These are phyloP conservation scores for Omphalea diandra DNA, from an alignment of 441 rosid species.

Conservation along the genomic window DNA sequence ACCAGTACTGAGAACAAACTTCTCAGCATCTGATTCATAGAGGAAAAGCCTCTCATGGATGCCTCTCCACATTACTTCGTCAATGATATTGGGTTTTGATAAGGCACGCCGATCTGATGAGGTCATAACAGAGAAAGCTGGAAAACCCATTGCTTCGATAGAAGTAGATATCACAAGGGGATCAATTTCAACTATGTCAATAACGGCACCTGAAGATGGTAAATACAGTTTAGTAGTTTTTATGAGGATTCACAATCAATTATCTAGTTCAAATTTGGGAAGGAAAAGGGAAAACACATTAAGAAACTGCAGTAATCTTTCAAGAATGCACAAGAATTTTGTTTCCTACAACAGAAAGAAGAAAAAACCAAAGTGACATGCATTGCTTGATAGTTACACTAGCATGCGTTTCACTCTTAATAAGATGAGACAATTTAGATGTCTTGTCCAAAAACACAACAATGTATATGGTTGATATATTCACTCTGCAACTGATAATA, in stretches of 20 bases:
- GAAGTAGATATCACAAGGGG: conserved; percentile 80
- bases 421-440: not conserved
- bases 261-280: not conserved
- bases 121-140: conserved; percentile 59
- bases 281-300: not conserved
- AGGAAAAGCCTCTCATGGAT: conserved; percentile 82
- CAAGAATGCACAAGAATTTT: conserved; percentile 6
- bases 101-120: conserved; percentile 41
- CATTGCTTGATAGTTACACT: not conserved
- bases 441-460: not conserved
- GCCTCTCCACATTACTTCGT: conserved; percentile 74
- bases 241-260: conserved; percentile 1
- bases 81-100: conserved; percentile 41
- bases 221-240: not conserved
- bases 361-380: too few relatives aligned
- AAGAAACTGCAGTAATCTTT: not conserved
- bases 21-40: conserved; percentile 73
- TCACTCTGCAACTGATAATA: not conserved
- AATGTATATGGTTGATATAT: not conserved
- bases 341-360: not conserved
- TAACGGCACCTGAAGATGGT: conserved; percentile 54
- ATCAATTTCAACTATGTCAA: conserved; percentile 83
- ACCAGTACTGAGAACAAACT: conserved; percentile 46
- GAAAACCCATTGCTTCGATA: conserved; percentile 79
- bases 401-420: not conserved